Percentiles rank a stretch among this genome's conserved stretches.
Conservation (phyloP, 805 yeast genomes). For the Teunomyces gatunensis region DNA sequence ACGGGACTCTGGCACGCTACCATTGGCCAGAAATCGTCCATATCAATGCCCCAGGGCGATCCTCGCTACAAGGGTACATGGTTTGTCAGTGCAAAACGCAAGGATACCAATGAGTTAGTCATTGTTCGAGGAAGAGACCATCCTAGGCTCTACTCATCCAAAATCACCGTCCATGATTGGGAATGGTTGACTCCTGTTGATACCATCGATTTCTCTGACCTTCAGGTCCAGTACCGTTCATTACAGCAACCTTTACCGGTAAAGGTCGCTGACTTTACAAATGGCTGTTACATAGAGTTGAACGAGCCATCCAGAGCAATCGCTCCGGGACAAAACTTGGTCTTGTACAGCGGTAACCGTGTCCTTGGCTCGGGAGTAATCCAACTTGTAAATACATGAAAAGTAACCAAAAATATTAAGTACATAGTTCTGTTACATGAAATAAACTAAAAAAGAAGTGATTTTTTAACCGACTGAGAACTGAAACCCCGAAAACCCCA, state of each 20-base stretch:
- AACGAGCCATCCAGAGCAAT: slow-evolving; percentile 59
- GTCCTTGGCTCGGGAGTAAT: slow-evolving; percentile 58
- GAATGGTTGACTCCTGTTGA: slow-evolving; percentile 35
- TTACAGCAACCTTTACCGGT: slow-evolving; percentile 57
- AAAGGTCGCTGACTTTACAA: slow-evolving; percentile 7
- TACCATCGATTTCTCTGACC: slow-evolving; percentile 18
- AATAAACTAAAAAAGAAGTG: slow-evolving; percentile 3
- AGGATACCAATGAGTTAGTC: slow-evolving; percentile 65
- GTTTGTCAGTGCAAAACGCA: slow-evolving; percentile 76
- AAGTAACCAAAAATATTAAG: background rate
- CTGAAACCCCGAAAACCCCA: slow-evolving; percentile 1
- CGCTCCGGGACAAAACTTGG: slow-evolving; percentile 87
- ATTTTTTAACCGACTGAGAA: background rate
- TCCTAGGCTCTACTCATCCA: slow-evolving; percentile 48
- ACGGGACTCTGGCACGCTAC: slow-evolving; percentile 94
- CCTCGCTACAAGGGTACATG: slow-evolving; percentile 74
- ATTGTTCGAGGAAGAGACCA: slow-evolving; percentile 73
- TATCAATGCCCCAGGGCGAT: slow-evolving; percentile 87
- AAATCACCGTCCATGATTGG: slow-evolving; percentile 45
- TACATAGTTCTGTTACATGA: background rate
- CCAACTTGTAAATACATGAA: slow-evolving; percentile 4
- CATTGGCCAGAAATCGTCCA: slow-evolving; percentile 79
- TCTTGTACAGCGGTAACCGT: slow-evolving; percentile 61
- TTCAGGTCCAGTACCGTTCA: slow-evolving; percentile 65
- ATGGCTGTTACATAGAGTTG: slow-evolving; percentile 35